Conservation (phyloP, 1,139 yeast genomes). For the Magnusiomyces suaveolens region DNA sequence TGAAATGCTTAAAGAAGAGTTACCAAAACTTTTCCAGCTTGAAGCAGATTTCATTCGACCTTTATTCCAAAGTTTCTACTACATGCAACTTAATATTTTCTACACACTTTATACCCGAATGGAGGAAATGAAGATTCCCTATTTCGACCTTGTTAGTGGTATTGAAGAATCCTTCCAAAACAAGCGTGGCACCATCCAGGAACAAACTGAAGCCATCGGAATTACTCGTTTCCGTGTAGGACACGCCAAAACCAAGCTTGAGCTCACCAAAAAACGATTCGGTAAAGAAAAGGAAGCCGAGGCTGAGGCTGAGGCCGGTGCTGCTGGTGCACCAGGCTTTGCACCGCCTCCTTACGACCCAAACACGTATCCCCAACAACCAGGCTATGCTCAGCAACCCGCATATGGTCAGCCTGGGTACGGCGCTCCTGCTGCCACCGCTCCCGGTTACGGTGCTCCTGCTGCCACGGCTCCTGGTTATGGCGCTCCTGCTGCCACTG, state of each 20-base stretch:
- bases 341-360: slow-evolving; percentile 28
- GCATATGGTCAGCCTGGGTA: slow-evolving; percentile 19
- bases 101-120: slow-evolving; percentile 82
- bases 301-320: slow-evolving; percentile 31
- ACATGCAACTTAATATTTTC: slow-evolving; percentile 94
- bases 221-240: slow-evolving; percentile 85
- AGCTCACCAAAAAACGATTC: slow-evolving; percentile 67
- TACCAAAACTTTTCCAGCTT: slow-evolving; percentile 75
- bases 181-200: slow-evolving; percentile 88
- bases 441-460: slow-evolving; percentile 20
- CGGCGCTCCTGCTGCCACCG: slow-evolving; percentile 25
- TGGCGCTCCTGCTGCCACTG: too few species aligned
- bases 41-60: slow-evolving; percentile 92
- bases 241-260: slow-evolving; percentile 75
- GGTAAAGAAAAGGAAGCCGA: slow-evolving; percentile 41
- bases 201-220: slow-evolving; percentile 74
- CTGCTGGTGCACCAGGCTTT: slow-evolving; percentile 20
- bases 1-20: slow-evolving; percentile 81
- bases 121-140: slow-evolving; percentile 92
- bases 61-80: slow-evolving; percentile 83
- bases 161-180: slow-evolving; percentile 51
- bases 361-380: slow-evolving; percentile 18
- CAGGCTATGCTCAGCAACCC: slow-evolving; percentile 21
- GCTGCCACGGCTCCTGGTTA: slow-evolving; percentile 15
- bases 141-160: slow-evolving; percentile 45